A percentile compares a stretch with the other conserved stretches of the same genome.
Evolutionary conservation across 2,329 filamentous ascomycete genomes (phyloP).

Genomic region (Diaporthe vaccinii): DNA sequence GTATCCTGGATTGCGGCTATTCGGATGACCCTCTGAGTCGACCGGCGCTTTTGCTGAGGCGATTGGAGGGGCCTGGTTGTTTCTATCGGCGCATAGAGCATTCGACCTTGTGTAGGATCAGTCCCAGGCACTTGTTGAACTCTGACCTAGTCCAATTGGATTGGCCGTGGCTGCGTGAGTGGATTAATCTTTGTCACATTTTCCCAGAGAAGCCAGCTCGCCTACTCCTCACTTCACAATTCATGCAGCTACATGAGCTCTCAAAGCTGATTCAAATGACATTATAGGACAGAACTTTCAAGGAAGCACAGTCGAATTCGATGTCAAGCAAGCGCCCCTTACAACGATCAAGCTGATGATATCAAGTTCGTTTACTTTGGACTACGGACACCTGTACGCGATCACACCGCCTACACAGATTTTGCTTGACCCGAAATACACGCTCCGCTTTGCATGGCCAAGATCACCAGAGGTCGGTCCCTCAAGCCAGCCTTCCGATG

Average conservation of each 20-base stretch:
- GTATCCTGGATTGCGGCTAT: neutral
- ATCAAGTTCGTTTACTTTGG: neutral
- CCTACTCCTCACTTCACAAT: neutral
- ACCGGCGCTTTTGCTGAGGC: neutral
- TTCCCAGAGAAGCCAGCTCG: neutral
- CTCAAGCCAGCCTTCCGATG: neutral
- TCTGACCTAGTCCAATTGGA: neutral
- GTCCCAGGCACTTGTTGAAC: neutral
- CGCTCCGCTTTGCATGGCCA: neutral
- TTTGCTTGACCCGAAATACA: neutral
- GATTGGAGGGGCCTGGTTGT: neutral
- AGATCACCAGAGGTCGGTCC: neutral
- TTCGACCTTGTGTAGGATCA: neutral
- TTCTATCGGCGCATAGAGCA: neutral
- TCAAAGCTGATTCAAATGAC: neutral
- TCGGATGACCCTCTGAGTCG: neutral
- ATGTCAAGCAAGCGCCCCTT: neutral
- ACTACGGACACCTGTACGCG: neutral
- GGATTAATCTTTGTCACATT: neutral
- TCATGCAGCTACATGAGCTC: rapidly evolving
- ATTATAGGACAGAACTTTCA: too few relatives aligned
- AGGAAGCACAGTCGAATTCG: neutral
- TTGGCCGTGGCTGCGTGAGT: neutral
- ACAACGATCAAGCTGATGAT: neutral
- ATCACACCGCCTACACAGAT: neutral